Percentiles rank a stretch among this genome's conserved stretches.
These are phyloP conservation scores for Marasmius tenuissimus DNA, from an alignment of 1,284 basidiomycete species.

Conservation along the genomic window DNA sequence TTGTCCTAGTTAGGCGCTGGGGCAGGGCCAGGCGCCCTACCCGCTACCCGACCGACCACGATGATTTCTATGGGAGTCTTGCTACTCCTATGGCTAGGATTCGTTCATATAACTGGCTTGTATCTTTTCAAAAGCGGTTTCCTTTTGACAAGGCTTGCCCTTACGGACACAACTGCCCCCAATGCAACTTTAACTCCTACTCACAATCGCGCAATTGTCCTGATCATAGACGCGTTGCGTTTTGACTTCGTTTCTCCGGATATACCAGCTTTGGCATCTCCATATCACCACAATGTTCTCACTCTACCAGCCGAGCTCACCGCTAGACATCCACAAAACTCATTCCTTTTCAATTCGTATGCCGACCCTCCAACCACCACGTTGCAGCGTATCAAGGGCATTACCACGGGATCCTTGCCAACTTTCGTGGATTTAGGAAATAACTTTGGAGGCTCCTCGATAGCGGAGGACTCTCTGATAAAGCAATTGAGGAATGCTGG, in stretches of 20 bases:
- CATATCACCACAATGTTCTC: conserved; percentile 82
- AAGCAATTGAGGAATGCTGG: conserved; percentile 56
- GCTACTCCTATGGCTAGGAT: conserved; percentile 59
- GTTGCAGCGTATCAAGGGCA: conserved; percentile 91
- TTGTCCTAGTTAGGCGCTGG: no score
- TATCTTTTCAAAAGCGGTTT: conserved; percentile 89
- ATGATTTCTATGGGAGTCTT: conserved; percentile 19
- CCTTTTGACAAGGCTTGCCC: conserved; percentile 79
- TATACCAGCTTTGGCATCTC: conserved; percentile 59
- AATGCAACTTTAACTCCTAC: conserved; percentile 56
- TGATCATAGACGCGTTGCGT: conserved; percentile 92
- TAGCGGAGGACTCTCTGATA: conserved; percentile 86
- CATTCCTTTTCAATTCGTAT: conserved; percentile 86
- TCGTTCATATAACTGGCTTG: conserved; percentile 61
- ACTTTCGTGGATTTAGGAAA: conserved; percentile 94
- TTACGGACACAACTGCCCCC: conserved; percentile 54
- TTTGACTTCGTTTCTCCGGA: conserved; percentile 91
- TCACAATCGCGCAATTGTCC: conserved; percentile 78
- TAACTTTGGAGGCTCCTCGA: conserved; percentile 87
- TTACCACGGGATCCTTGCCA: conserved; percentile 94
- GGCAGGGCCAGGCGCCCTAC: no score
- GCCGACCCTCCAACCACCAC: conserved; percentile 97
- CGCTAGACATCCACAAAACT: conserved; percentile 58
- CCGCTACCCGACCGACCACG: neutral
- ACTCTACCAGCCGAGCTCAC: conserved; percentile 78